These are phyloP conservation scores for Monoraphidium neglectum DNA, from an alignment of 139 green algal genomes.

Conservation along the genomic window DNA sequence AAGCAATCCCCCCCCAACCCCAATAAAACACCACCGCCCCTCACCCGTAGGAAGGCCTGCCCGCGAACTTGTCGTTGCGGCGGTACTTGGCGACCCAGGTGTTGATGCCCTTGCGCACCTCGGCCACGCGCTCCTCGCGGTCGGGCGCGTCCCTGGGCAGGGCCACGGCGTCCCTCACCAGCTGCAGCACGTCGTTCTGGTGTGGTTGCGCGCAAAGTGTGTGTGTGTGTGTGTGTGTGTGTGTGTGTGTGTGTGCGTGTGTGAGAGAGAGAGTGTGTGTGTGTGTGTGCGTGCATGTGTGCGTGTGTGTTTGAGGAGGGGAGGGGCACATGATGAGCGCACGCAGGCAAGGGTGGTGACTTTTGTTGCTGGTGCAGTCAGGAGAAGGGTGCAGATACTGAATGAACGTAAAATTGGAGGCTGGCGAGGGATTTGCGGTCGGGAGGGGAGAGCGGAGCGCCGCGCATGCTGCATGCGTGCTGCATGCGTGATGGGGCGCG, in stretches of 20 bases:
- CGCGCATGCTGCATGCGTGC: no score
- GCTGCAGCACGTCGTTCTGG: conserved; percentile 60
- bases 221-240: not conserved
- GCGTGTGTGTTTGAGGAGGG: no score
- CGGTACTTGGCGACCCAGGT: conserved; percentile 86
- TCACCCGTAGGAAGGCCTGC: conserved; percentile 81
- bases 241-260: not conserved
- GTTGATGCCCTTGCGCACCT: conserved; percentile 80
- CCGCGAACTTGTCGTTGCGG: conserved; percentile 66
- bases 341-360: not conserved
- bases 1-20: no score
- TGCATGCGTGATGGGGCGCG: no score
- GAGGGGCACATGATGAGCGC: not conserved
- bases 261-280: not conserved
- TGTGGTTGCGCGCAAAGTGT: not conserved
- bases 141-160: conserved; percentile 62
- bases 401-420: no score
- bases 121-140: conserved; percentile 59
- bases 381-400: no score
- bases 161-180: conserved; percentile 56
- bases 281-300: no score
- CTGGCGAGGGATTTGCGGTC: no score
- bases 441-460: no score
- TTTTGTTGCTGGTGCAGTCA: not conserved
- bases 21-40: not conserved